Evolutionary conservation across 441 rosid genomes (phyloP).

Genomic region (California macrophylla): DNA sequence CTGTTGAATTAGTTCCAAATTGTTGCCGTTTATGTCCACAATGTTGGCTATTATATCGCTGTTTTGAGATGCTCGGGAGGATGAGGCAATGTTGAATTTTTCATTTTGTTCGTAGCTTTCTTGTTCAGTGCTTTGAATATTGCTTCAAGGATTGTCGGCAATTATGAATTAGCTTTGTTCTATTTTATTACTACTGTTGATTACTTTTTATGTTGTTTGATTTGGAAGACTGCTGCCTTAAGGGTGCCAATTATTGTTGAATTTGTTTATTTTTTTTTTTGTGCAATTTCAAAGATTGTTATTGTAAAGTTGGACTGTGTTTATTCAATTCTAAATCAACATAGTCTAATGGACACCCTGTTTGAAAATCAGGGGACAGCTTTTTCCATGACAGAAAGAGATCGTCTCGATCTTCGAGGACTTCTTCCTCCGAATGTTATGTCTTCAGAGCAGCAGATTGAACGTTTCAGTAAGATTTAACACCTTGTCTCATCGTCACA

Average conservation of each 20-base stretch:
- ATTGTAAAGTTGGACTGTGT: background rate
- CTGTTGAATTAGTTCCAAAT: background rate
- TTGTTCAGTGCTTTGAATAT: background rate
- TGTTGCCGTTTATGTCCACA: background rate
- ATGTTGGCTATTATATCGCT: background rate
- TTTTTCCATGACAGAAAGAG: slow-evolving; percentile 88
- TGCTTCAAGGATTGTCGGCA: background rate
- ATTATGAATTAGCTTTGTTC: background rate
- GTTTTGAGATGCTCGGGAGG: background rate
- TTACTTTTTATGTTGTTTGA: background rate
- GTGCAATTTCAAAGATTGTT: background rate
- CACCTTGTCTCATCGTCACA: background rate
- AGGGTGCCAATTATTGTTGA: background rate
- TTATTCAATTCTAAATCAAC: background rate
- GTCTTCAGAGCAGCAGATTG: slow-evolving; percentile 82
- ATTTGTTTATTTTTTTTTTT: background rate
- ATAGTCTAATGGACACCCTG: background rate
- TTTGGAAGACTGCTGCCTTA: background rate
- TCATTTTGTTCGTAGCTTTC: background rate
- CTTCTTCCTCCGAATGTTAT: slow-evolving; percentile 87
- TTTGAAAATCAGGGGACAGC: slow-evolving; percentile 61
- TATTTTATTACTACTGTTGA: background rate
- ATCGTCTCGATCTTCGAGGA: slow-evolving; percentile 92
- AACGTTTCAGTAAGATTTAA: slow-evolving; percentile 67
- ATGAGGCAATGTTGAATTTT: background rate